Evolutionary conservation across 805 yeast genomes (phyloP), one percentile per base, ranked within the genome.

Genomic region (Schizosaccharomyces octosporus): DNA sequence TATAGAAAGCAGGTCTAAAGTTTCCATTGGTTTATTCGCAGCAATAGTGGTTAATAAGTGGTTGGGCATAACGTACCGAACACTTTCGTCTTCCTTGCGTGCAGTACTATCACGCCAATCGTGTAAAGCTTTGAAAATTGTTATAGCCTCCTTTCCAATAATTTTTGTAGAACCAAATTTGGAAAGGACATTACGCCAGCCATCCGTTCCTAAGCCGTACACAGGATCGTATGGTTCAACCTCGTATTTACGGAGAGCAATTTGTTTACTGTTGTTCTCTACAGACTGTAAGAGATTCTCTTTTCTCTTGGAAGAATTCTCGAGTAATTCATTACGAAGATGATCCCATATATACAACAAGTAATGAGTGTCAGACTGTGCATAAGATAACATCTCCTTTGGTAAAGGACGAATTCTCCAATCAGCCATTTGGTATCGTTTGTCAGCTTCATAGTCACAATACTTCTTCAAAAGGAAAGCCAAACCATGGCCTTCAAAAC

Each of bases 311-410:
- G 61, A 45, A 3, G 61, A 42, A 13, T 62, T 42, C 6, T 68
- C 68, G 5, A 71, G 65, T 17, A 90, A 73, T 67, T 76, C 75
- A 65, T 83, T 83, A 64, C 81, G 81, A 71, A 93, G 71, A 64
- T 79, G 79, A 67, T 87, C 90, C 71, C 77, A 93, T 17, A 93
- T 84, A 70, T 84, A 79, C 45, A 93, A 75, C 61, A 93, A 72
- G 67, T 88, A 93, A 71, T 93, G 98, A 0, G 98, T 93, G 71
- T 93, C 98, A 0, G 96, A 85, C 65, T 95, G 78, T 0, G 98
- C 98, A 70, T 93, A 93, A 17, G 83, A 79, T 63, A 76, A 71
- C 89, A 93, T 84, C 48, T 86, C 81, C 9, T 74, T 70, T 1
- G 86, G 78, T 61, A 93, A 73, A 0, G 98, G 98, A 65, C 98